A percentile compares a stretch with the other conserved stretches of the same genome.
phyloP scores from a whole-genome alignment of 2,329 filamentous ascomycete species.

The Ophiocordyceps australis region DNA sequence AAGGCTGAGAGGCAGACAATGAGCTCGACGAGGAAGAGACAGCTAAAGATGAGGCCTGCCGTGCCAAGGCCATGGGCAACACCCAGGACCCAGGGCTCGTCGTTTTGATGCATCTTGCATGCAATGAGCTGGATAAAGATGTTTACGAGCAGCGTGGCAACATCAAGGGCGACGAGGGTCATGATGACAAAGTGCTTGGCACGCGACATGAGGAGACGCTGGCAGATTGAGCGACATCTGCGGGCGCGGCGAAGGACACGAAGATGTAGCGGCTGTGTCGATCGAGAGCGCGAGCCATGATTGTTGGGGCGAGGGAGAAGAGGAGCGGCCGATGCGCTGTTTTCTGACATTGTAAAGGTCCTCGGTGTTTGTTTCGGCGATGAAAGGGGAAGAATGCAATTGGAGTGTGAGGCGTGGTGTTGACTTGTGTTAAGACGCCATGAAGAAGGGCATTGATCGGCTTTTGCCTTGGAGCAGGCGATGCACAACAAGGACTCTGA shows the following conservation, averaged over 20 bases:
- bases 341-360: background rate
- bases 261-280: no score
- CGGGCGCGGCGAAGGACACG: no score
- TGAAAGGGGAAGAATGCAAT: constrained; percentile 3
- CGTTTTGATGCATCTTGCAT: constrained; percentile 21
- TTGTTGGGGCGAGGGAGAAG: background rate
- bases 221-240: background rate
- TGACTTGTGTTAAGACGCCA: no score
- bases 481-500: no score
- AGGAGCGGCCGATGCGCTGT: background rate
- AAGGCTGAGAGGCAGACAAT: constrained; percentile 40
- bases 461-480: no score
- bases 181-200: constrained; percentile 26
- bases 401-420: no score
- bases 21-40: constrained; percentile 47
- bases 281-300: no score
- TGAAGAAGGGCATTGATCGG: no score
- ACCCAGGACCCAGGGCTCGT: constrained; percentile 21
- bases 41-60: constrained; percentile 40
- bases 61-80: constrained; percentile 23
- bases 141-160: constrained; percentile 23
- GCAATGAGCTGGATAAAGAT: constrained; percentile 28
- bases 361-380: background rate
- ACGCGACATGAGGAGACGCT: constrained; percentile 8
- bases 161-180: constrained; percentile 24